These are phyloP conservation scores for Picea glauca DNA, from an alignment of 75 land plant genomes.

Conservation along the genomic window DNA sequence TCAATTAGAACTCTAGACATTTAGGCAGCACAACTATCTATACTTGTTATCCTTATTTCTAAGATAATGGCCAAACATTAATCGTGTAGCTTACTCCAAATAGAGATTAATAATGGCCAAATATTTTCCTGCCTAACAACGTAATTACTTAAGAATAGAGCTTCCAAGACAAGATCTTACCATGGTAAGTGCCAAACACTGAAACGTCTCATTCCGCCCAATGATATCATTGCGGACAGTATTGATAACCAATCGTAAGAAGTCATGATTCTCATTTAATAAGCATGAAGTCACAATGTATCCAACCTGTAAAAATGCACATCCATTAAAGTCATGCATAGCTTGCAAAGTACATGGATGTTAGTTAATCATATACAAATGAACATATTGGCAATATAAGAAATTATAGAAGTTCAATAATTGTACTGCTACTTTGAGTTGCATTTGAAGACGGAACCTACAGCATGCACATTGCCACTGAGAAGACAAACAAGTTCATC, in stretches of 20 bases:
- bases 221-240: conserved; percentile 99
- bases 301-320: conserved; percentile 70
- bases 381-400: neutral
- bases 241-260: conserved; percentile 92
- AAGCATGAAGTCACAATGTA: conserved; percentile 97
- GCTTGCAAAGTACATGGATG: neutral
- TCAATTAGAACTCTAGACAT: neutral
- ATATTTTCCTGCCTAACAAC: neutral
- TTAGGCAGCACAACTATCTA: too few relatives aligned
- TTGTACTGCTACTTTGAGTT: too few relatives aligned
- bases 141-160: neutral
- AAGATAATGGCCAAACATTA: too few relatives aligned
- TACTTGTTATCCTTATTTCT: too few relatives aligned
- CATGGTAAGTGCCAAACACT: conserved; percentile 96
- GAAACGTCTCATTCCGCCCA: conserved; percentile 98
- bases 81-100: too few relatives aligned
- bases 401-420: too few relatives aligned
- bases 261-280: conserved; percentile 97
- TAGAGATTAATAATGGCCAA: too few relatives aligned
- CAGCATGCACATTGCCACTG: too few relatives aligned
- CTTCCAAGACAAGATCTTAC: conserved; percentile 33
- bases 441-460: too few relatives aligned
- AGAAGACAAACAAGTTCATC: too few relatives aligned
- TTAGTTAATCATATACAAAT: neutral
- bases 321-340: neutral